phyloP scores from a whole-genome alignment of 140 eudicot species.

The Flaveria floridana region DNA sequence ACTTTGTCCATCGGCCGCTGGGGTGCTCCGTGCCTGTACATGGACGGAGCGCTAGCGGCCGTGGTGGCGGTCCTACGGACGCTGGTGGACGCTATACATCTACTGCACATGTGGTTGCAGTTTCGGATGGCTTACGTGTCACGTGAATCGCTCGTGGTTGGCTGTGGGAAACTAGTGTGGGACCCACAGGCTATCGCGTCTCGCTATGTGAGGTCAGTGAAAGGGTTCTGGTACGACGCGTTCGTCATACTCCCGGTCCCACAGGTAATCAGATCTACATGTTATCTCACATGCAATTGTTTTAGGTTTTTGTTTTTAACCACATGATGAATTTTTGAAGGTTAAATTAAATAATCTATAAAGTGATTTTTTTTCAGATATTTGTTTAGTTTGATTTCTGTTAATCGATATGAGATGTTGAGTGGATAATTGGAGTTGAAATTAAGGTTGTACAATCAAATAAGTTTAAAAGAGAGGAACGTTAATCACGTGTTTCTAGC shows the following conservation, averaged over 20 bases:
- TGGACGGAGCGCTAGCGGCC: constrained; percentile 86
- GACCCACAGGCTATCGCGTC: constrained; percentile 66
- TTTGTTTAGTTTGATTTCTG: too few relatives aligned
- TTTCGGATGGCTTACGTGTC: constrained; percentile 90
- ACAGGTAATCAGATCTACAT: constrained; percentile 50
- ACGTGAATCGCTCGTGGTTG: constrained; percentile 87
- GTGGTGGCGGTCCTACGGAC: constrained; percentile 73
- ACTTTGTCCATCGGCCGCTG: constrained; percentile 78
- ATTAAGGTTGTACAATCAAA: too few relatives aligned
- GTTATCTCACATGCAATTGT: constrained; percentile 2
- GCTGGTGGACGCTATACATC: constrained; percentile 71
- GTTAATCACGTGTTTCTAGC: too few relatives aligned
- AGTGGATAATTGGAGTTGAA: too few relatives aligned
- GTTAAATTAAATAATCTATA: too few relatives aligned
- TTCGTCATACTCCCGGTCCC: constrained; percentile 97
- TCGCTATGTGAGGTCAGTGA: constrained; percentile 72
- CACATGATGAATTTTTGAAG: too few relatives aligned
- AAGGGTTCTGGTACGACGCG: constrained; percentile 89
- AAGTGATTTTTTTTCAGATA: too few relatives aligned
- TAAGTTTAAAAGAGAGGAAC: too few relatives aligned
- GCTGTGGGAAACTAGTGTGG: constrained; percentile 99
- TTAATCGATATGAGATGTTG: too few relatives aligned
- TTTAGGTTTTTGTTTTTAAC: background rate
- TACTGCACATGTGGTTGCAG: constrained; percentile 86
- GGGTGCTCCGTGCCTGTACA: constrained; percentile 71